Evolutionary conservation across 805 yeast species (phyloP).

Genomic region (Scheffersomyces spartinae): DNA sequence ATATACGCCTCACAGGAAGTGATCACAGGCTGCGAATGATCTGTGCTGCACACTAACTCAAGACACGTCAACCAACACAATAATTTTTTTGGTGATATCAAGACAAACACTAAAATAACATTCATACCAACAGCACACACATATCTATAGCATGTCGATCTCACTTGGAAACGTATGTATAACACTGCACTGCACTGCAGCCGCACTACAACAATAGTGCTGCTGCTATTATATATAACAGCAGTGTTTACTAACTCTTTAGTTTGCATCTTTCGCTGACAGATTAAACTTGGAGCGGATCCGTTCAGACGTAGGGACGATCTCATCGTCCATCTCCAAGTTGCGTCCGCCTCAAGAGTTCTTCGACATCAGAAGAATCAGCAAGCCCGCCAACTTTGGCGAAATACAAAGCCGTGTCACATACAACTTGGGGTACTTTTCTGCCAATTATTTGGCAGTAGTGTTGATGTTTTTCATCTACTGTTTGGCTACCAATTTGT

Average conservation of each 20-base stretch:
- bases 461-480: constrained; percentile 66
- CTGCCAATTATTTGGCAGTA: constrained; percentile 73
- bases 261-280: constrained; percentile 35
- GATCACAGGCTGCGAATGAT: too few relatives aligned
- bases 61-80: too few relatives aligned
- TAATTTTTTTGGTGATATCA: too few relatives aligned
- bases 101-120: too few relatives aligned
- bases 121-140: too few relatives aligned
- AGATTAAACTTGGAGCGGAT: constrained; percentile 38
- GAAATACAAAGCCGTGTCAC: constrained; percentile 84
- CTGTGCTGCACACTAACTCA: too few relatives aligned
- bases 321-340: constrained; percentile 58
- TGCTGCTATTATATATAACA: background rate
- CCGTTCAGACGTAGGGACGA: constrained; percentile 24
- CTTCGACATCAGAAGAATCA: constrained; percentile 78
- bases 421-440: constrained; percentile 78
- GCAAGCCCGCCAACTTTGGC: constrained; percentile 82
- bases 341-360: constrained; percentile 88
- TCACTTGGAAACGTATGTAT: too few relatives aligned
- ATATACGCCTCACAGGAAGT: too few relatives aligned
- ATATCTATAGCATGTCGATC: too few relatives aligned
- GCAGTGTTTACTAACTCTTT: constrained; percentile 6
- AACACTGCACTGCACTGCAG: too few relatives aligned
- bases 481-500: constrained; percentile 75
- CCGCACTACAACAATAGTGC: too few relatives aligned